Conservation (phyloP, 1,139 yeast species). For the Yamadazyma songkhlaensis region DNA sequence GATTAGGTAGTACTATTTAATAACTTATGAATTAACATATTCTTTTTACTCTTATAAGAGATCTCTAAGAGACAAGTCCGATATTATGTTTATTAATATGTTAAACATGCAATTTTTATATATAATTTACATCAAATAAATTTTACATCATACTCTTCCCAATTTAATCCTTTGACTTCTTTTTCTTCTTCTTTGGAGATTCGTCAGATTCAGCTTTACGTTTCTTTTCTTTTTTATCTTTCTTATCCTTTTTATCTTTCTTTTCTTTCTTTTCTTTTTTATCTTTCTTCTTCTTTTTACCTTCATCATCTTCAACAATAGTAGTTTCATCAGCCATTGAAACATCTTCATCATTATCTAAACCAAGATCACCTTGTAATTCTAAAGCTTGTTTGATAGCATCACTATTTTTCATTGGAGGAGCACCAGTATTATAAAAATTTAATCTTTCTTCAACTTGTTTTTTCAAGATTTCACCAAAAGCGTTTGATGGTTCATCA, state of each 20-base stretch:
- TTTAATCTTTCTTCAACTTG: conserved; percentile 98
- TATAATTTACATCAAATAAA: conserved; percentile 4
- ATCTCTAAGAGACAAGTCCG: background rate
- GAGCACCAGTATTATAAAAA: conserved; percentile 93
- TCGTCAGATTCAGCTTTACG: conserved; percentile 52
- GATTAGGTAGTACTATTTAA: background rate
- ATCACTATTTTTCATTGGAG: conserved; percentile 94
- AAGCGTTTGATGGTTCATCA: conserved; percentile 79
- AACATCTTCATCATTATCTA: conserved; percentile 17
- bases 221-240: conserved; percentile 51
- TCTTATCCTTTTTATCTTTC: conserved; percentile 49
- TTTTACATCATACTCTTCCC: conserved; percentile 1
- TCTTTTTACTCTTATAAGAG: background rate
- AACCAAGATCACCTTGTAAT: conserved; percentile 49
- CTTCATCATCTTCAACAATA: conserved; percentile 22
- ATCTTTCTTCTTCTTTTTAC: conserved; percentile 41
- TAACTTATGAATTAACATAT: background rate
- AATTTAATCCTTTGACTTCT: conserved; percentile 44
- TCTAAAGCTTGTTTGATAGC: conserved; percentile 91
- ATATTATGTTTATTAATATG: conserved; percentile 5
- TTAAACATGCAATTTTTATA: conserved; percentile 13
- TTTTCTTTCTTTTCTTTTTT: conserved; percentile 56
- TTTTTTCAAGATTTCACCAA: conserved; percentile 87
- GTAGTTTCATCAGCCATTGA: conserved; percentile 14
- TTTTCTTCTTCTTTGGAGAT: conserved; percentile 44